A percentile compares a stretch with the other conserved stretches of the same genome.
Conservation (phyloP, 2,329 filamentous ascomycete species). For the Stagonosporopsis vannaccii region DNA sequence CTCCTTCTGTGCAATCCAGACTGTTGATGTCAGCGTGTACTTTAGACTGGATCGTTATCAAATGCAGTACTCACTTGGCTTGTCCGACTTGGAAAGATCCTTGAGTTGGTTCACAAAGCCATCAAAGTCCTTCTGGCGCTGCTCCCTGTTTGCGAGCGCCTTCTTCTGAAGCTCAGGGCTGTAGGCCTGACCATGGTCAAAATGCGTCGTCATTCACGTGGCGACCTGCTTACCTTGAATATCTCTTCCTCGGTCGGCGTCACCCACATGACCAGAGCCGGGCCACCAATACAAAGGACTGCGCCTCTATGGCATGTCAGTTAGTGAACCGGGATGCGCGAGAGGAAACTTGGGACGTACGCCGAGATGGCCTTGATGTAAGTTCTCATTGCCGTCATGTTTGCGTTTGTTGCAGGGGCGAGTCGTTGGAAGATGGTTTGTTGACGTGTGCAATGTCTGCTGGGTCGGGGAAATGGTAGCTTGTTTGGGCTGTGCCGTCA, state of each 20-base stretch:
- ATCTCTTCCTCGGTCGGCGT: constrained; percentile 90
- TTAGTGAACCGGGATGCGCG: constrained; percentile 10
- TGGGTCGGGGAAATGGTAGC: not conserved
- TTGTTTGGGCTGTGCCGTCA: constrained; percentile 3
- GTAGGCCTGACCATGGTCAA: constrained; percentile 66
- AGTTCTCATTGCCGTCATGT: constrained; percentile 38
- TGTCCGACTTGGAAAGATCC: constrained; percentile 88
- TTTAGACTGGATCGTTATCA: not conserved
- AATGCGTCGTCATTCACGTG: constrained; percentile 21
- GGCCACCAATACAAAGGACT: constrained; percentile 79
- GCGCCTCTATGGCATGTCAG: constrained; percentile 65
- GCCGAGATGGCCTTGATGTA: constrained; percentile 46
- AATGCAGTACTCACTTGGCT: constrained; percentile 71
- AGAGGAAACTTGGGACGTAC: constrained; percentile 29
- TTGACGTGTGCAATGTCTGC: not conserved
- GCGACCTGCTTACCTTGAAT: constrained; percentile 63
- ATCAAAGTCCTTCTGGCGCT: constrained; percentile 85
- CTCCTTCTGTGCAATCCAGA: constrained; percentile 48
- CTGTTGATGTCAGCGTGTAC: constrained; percentile 29
- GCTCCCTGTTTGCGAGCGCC: constrained; percentile 78
- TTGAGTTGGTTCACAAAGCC: constrained; percentile 85
- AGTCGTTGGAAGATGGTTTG: not conserved
- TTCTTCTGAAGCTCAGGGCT: constrained; percentile 93
- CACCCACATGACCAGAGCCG: constrained; percentile 80
- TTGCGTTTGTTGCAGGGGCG: constrained; percentile 3